Evolutionary conservation across 83 land plant species (phyloP).

Genomic region (Larix sibirica): DNA sequence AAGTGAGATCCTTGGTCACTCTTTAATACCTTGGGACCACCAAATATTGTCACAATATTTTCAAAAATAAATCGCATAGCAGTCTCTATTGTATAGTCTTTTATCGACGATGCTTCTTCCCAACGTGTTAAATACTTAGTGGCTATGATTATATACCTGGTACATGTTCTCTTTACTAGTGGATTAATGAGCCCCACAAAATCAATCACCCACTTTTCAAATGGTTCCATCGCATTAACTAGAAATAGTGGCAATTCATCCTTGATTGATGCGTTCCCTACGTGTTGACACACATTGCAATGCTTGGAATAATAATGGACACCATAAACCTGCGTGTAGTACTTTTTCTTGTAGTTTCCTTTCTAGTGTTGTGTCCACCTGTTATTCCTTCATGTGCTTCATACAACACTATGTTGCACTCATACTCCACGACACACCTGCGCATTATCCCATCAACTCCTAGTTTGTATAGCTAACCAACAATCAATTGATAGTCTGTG

Average conservation of each 20-base stretch:
- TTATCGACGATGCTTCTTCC: not conserved
- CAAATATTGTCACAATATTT: not conserved
- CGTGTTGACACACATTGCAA: too few relatives aligned
- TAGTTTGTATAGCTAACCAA: not conserved
- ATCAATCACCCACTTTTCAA: not conserved
- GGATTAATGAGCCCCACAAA: not conserved
- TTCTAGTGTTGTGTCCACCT: not conserved
- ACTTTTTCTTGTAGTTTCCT: too few relatives aligned
- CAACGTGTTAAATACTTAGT: too few relatives aligned
- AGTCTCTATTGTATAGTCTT: too few relatives aligned
- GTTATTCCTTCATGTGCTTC: not conserved
- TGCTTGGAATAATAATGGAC: not conserved
- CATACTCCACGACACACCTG: too few relatives aligned
- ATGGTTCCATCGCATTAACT: too few relatives aligned
- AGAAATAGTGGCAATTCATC: not conserved
- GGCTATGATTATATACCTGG: not conserved
- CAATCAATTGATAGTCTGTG: not conserved
- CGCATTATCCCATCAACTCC: not conserved
- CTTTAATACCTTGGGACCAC: not conserved
- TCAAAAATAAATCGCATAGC: not conserved
- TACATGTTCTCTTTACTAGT: not conserved
- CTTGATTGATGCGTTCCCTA: too few relatives aligned
- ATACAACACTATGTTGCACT: not conserved
- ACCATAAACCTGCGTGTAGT: not conserved
- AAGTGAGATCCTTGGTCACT: not conserved